Base-by-base conservation (phyloP, 495 filamentous ascomycete species). In the Staphylotrichum tortipilum region DNA sequence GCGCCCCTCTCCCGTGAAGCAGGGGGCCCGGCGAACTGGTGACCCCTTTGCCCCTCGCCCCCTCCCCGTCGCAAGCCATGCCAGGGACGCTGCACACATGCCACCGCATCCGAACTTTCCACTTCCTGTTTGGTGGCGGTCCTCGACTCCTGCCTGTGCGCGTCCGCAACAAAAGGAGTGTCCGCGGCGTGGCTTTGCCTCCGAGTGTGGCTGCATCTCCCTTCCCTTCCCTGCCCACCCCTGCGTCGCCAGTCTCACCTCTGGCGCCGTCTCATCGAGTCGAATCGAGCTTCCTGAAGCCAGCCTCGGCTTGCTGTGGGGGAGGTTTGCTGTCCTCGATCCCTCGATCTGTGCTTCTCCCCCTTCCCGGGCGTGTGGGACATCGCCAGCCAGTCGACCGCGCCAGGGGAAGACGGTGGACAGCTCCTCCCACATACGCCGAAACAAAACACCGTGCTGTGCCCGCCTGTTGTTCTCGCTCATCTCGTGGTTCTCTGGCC, bases 381-480 rank as follows among this genome's bases (percentile, higher is more conserved):
- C 47, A 44, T 23, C 10, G 21, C 2, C 22, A 43, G 31, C 47
- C 47, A 45, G 42, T 51, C 49, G 28, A 29, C 15, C 21, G 4
- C n/a, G n/a, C 9, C 33, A 7, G 38, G 1, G 36, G 14, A 12
- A 12, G 44, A 26, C 6, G 4, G 2, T 7, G 28, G 26, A 28
- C 42, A 33, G 15, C 10, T 10, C 41, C 24, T 21, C 45, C 15
- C 22, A 44, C 47, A 56, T 43, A 33, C 23, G 8, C 43, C 53
- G 48, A 56, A 56, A 56, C 53, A 52, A 48, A 52, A 48, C 44
- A 56, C 21, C 14, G 44, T 42, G 31, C 11, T 30, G 43, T 17
- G 36, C 29, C 48, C 31, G 33, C 44, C 51, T 29, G 33, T 26
- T 17, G 9, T 24, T 43, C 26, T 23, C 19, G 10, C 24, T 41